A percentile compares a stretch with the other conserved stretches of the same genome.
Evolutionary conservation across 805 yeast species (phyloP).

Genomic region (Saccharomycopsis sp.): DNA sequence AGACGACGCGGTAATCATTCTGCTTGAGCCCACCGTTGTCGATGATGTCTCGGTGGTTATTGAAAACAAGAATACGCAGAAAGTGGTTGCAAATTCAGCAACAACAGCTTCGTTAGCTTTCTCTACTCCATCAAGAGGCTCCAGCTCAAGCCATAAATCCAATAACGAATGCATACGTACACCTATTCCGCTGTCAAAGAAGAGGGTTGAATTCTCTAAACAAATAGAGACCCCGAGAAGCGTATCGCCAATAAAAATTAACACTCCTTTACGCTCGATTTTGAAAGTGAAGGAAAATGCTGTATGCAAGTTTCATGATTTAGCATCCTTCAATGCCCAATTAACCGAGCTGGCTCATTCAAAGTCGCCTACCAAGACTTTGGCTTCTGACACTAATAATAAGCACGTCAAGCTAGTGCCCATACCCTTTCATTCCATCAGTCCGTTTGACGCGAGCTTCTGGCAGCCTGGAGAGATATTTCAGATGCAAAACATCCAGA

Average conservation of each 20-base stretch:
- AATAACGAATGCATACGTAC: not conserved
- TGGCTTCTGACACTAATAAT: not conserved
- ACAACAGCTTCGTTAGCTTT: no score
- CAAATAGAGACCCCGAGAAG: slow-evolving; percentile 1
- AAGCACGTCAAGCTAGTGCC: not conserved
- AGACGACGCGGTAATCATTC: no score
- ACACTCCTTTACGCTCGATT: slow-evolving; percentile 13
- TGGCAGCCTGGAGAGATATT: slow-evolving; percentile 19
- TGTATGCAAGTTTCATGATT: not conserved
- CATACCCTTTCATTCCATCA: not conserved
- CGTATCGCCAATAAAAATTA: not conserved
- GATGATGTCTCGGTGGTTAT: no score
- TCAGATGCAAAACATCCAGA: slow-evolving; percentile 2
- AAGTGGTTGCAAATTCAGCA: no score
- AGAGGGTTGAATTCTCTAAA: slow-evolving; percentile 9
- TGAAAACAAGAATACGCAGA: no score
- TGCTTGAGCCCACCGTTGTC: no score
- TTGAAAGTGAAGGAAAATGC: slow-evolving; percentile 1
- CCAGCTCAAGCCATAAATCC: not conserved
- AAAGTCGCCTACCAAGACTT: not conserved
- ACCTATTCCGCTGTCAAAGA: not conserved
- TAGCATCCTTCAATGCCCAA: not conserved
- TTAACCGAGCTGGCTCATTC: not conserved
- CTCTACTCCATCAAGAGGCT: not conserved
- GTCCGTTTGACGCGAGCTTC: slow-evolving; percentile 3